These are phyloP conservation scores for Claviceps sp. DNA, from an alignment of 2,329 filamentous ascomycete genomes.

Conservation along the genomic window DNA sequence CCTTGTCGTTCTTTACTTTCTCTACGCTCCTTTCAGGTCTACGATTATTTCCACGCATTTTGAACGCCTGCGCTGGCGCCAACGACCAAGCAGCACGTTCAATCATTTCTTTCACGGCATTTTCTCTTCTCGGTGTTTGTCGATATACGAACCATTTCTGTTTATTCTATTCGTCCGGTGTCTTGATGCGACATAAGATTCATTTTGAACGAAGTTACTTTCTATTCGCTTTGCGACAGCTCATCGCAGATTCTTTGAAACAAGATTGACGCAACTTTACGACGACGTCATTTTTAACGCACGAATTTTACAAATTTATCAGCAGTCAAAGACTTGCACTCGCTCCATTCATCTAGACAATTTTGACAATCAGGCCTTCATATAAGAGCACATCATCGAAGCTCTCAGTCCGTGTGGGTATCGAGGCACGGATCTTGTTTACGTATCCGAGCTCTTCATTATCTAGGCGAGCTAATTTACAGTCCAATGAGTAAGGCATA, in stretches of 20 bases:
- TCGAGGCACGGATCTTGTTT: neutral
- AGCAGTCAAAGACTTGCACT: slow-evolving; percentile 1
- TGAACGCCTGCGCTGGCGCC: neutral
- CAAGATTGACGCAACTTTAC: slow-evolving; percentile 6
- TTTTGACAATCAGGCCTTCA: neutral
- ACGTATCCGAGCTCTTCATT: neutral
- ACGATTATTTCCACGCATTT: neutral
- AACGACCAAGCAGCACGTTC: neutral
- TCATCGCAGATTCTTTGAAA: neutral
- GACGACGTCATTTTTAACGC: neutral
- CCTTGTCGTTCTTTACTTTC: neutral
- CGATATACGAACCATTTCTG: neutral
- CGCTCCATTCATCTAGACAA: neutral
- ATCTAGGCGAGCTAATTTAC: neutral
- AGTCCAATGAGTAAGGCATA: slow-evolving; percentile 41
- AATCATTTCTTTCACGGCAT: neutral
- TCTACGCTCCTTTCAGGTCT: neutral
- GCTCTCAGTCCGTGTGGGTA: neutral
- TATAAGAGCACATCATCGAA: slow-evolving; percentile 5
- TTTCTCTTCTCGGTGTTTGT: neutral
- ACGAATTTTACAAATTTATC: neutral
- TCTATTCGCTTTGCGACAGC: neutral
- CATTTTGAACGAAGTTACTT: neutral
- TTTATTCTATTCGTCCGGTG: neutral
- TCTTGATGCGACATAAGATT: slow-evolving; percentile 1